phyloP scores from a whole-genome alignment of 139 green algal genomes.

The Chlorella sp. region DNA sequence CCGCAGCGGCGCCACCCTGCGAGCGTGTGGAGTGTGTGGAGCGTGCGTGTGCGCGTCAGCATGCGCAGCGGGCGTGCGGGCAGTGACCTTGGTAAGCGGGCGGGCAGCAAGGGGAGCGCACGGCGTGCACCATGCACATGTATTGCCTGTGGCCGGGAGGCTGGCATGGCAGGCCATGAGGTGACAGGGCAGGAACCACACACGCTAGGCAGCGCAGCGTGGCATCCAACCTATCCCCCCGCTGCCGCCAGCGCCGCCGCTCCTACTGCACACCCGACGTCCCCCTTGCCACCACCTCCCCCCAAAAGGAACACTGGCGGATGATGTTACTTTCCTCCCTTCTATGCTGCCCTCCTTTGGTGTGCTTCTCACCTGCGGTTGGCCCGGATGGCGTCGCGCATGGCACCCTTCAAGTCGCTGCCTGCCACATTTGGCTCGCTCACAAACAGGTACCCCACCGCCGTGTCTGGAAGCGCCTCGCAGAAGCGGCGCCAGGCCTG shows the following conservation, averaged over 20 bases:
- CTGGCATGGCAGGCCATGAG: background rate
- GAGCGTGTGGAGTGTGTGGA: background rate
- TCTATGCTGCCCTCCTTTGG: too few relatives aligned
- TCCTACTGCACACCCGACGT: too few relatives aligned
- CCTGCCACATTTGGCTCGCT: conserved; percentile 65
- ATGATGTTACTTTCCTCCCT: too few relatives aligned
- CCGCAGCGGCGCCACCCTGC: conserved; percentile 36
- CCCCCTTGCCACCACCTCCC: too few relatives aligned
- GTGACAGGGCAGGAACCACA: too few relatives aligned
- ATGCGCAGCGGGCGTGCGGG: background rate
- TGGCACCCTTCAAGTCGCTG: conserved; percentile 60
- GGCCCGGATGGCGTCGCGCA: conserved; percentile 62
- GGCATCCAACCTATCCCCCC: background rate
- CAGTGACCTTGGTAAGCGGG: too few relatives aligned
- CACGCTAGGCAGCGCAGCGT: background rate
- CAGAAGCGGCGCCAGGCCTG: conserved; percentile 51
- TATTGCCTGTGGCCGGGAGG: background rate
- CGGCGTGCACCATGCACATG: background rate
- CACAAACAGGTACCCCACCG: conserved; percentile 69
- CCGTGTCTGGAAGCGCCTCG: conserved; percentile 53
- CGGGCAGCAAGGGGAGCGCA: background rate
- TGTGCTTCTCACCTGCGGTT: conserved; percentile 56
- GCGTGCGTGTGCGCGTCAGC: background rate
- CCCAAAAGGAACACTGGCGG: too few relatives aligned
- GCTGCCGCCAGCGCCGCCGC: background rate